Evolutionary conservation across 495 filamentous ascomycete species (phyloP), one percentile per base, ranked within the genome.

Genomic region (Xylaria nigripes): DNA sequence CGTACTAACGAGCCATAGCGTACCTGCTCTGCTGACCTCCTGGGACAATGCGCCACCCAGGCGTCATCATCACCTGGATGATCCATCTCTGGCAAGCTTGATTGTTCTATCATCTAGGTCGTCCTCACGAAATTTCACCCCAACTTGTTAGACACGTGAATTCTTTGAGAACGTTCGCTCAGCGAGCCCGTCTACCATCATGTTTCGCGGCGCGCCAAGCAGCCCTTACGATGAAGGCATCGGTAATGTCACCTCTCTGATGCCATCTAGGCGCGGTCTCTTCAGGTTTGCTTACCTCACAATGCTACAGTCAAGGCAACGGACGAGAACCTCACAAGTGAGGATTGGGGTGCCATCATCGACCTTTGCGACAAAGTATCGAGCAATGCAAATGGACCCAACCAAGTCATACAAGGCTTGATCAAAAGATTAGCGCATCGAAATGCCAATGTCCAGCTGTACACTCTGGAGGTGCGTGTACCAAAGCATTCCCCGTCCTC

Each of bases 401-500:
- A 95, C 72, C 92, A 97, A 74, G 90, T 84, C 16, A 89, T 97
- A 56, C 87, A 90, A 57, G 86, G 88, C 55, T 79, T 98, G 78
- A 98, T 97, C 69, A 97, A 96, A 73, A 79, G 93, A 54, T 77
- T 98, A 58, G 94, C 93, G 51, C 92, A 98, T 72, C 83, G 93
- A 56, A 98, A 98, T 72, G 93, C 93, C 52, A 97, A 98, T 71
- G 93, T 98, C n/a, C 93, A 98, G 72, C 78, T 98, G 29, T 98
- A 98, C 67, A 97, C 93, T 18, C 78, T 98, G 53, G 93, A 98
- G 80, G 90, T 93, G 61, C 44, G 78, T 64, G 42, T 25, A 30
- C 42, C 40, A 15, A 8, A 34, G n/a, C 13, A 6, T 16, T 36
- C 16, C 0, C 19, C n/a, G 19, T 22, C 2, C 40, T n/a, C 7